Base-by-base conservation (phyloP, 208 protist genomes). In the Crithidia mellificae region DNA sequence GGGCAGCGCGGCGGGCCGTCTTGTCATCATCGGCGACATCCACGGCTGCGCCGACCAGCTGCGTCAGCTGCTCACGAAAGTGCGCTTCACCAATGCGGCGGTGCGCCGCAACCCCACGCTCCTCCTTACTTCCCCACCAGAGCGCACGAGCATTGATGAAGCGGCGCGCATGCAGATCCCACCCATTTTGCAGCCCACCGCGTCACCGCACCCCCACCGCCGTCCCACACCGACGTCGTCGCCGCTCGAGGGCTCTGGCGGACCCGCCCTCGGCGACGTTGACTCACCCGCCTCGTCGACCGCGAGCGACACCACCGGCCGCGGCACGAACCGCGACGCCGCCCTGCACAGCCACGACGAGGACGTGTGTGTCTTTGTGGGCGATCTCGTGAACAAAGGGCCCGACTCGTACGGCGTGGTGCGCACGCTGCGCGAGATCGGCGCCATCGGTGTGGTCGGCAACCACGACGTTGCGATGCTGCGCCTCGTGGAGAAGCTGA, bases 381-480 rank as follows among this genome's bases (percentile, higher is more conserved):
- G 88, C 5, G 91, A 94, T 56, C 38, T 96, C 14, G 77, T 96
- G 27, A 92, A 90, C 73, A 96, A 96, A 59, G 91, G 91, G 0
- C 85, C 84, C 4, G 77, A 92, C 49, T 93, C 88, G 17, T 76
- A 77, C 49, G 91, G 75, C 5, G 81, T 84, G n/a, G 72, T 93
- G 46, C 77, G 80, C 6, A 66, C 76, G 17, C 51, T 88, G 56
- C 81, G 61, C 34, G 72, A 63, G 17, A 71, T 91, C 22, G 84
- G 87, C 12, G 91, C 91, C 1, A 65, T 74, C 12, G 80, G 74
- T 8, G 88, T 93, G 19, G 44, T 91, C 6, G 91, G 88, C 32
- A 96, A 96, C 64, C 88, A 94, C 73, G 91, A 96, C 58, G 44
- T 62, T 24, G 83, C 77, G 65, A 34, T 96, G 56, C 66, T 96